A percentile compares a stretch with the other conserved stretches of the same genome.
phyloP scores from a whole-genome alignment of 108 stramenopile species.

The Schizochytrium sp. region DNA sequence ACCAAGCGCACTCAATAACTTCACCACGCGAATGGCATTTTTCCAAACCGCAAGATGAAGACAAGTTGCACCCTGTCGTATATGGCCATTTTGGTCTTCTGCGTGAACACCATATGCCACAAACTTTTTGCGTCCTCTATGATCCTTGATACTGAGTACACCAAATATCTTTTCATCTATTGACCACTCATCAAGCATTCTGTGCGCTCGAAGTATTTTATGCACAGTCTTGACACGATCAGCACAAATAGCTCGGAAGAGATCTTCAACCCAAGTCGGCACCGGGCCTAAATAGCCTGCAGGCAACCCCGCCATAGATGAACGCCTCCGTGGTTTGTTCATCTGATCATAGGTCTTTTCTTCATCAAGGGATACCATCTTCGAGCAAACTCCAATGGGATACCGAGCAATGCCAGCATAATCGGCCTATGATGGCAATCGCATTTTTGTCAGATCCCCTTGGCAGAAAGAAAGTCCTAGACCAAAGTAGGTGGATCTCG shows the following conservation, averaged over 20 bases:
- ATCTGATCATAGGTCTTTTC: too few species aligned
- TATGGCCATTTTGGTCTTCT: neutral
- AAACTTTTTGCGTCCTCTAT: neutral
- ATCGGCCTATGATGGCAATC: too few species aligned
- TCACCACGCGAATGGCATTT: neutral
- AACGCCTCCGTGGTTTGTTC: too few species aligned
- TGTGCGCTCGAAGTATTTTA: neutral
- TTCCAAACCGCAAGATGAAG: constrained; percentile 60
- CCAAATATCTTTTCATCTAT: neutral
- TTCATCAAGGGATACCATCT: too few species aligned
- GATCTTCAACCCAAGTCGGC: neutral
- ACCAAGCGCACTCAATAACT: neutral
- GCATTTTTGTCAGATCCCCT: too few species aligned
- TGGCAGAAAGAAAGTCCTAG: too few species aligned
- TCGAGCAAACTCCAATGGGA: too few species aligned
- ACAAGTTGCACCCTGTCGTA: constrained; percentile 2
- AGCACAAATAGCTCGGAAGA: constrained; percentile 53
- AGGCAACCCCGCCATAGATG: too few species aligned
- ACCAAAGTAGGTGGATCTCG: too few species aligned
- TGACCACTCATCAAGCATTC: constrained; percentile 13
- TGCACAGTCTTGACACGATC: neutral
- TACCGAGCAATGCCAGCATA: too few species aligned
- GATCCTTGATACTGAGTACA: neutral
- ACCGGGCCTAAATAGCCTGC: neutral
- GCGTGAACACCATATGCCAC: constrained; percentile 29